These are phyloP conservation scores for Tetrahymena elliotti DNA, from an alignment of 73 alveolate species.

Conservation along the genomic window DNA sequence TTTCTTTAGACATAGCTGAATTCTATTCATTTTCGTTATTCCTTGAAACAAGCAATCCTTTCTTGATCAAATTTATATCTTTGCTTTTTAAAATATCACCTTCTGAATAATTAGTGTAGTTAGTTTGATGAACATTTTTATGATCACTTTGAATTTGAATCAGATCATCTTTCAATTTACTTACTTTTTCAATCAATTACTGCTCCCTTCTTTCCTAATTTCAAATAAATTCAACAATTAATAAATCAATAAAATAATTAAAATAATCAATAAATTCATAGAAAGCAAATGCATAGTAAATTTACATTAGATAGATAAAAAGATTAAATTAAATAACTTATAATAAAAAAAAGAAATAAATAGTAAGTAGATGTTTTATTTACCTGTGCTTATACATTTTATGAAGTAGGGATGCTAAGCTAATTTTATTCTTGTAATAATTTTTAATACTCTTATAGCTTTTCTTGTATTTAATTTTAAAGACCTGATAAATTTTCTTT, in stretches of 20 bases:
- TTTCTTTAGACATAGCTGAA: neutral
- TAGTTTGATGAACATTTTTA: neutral
- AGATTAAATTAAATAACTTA: no score
- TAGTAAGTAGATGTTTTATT: neutral
- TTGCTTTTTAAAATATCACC: neutral
- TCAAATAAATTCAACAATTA: no score
- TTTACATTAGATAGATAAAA: no score
- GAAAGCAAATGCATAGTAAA: no score
- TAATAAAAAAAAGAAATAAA: no score
- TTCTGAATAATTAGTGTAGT: neutral
- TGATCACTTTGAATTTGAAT: neutral
- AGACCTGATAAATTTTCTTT: neutral
- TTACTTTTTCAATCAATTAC: neutral
- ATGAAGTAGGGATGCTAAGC: neutral
- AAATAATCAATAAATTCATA: neutral
- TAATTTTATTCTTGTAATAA: neutral
- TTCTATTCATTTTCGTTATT: neutral
- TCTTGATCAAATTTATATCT: neutral
- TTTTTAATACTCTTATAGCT: neutral
- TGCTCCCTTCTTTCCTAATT: neutral
- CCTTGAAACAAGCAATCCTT: neutral
- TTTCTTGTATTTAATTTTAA: neutral
- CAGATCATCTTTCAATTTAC: neutral
- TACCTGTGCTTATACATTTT: neutral
- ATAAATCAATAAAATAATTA: no score